Base-by-base conservation (phyloP, 2,329 filamentous ascomycete genomes). In the Monilinia fructigena region DNA sequence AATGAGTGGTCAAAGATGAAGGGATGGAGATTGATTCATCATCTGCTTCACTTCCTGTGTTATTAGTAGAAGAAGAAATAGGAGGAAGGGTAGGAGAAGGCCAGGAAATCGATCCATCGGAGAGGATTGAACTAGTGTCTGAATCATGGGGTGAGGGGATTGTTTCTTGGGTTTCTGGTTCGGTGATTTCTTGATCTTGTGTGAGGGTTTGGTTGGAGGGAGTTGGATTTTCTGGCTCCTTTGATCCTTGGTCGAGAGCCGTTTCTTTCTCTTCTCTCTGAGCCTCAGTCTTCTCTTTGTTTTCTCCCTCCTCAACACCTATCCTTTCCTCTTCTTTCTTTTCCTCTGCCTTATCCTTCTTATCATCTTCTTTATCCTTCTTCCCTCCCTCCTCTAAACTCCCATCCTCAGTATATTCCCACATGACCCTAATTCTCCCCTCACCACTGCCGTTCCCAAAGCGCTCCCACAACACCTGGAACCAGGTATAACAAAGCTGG, bases 401-500 rank as follows among this genome's bases (percentile, higher is more conserved):
- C 4, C 84, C 85, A 70, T 88, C 86, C 76, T 98, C 94, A 0
- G 87, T 93, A 75, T 94, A 98, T 3, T 81, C 81, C 89, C 91
- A 96, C 85, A 98, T 89, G 53, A 87, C 78, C 61, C 81, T 2
- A 94, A 70, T 74, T 98, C 93, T 2, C 92, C 90, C 14, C 88
- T 85, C 23, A 83, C 75, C 5, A 88, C 72, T 0, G 89, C 94
- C 2, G 90, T 95, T 4, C 87, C 89, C 92, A 96, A 1, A 95
- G 75, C 1, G 89, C 85, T 1, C 85, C 82, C 6, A 97, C 79
- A 0, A 98, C 92, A 0, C 91, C 89, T 0, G 94, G 94, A 0
- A 98, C 95, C 8, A 99, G 86, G 75, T 98, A 98, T 18, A 99
- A 80, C 42, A 99, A 82, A 10, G 95, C 94, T 0, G 94, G 94